phyloP scores from a whole-genome alignment of 805 yeast species.

The Metschnikowia picachoensis region DNA sequence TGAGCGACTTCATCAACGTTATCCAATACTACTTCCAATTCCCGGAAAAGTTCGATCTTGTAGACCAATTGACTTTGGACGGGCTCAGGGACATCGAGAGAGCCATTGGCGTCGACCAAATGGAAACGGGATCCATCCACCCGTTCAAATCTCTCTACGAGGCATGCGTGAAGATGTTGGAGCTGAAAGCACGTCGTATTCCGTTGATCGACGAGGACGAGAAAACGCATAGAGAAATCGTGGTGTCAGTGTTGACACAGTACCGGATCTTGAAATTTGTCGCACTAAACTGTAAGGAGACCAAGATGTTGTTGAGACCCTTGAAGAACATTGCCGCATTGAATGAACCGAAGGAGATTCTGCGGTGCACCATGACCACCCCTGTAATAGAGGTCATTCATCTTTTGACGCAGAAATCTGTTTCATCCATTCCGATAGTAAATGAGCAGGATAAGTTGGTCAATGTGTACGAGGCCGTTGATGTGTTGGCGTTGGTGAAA shows the following conservation, averaged over 20 bases:
- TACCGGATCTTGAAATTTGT: conserved; percentile 94
- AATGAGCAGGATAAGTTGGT: conserved; percentile 66
- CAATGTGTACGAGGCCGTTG: conserved; percentile 95
- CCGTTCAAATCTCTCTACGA: conserved; percentile 88
- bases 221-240: conserved; percentile 87
- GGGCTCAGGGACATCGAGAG: conserved; percentile 84
- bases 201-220: conserved; percentile 94
- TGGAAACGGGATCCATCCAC: conserved; percentile 83
- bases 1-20: conserved; percentile 90
- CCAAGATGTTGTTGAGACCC: conserved; percentile 75
- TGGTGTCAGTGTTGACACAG: conserved; percentile 92
- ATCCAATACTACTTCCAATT: conserved; percentile 88
- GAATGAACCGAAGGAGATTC: conserved; percentile 48
- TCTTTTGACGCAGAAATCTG: conserved; percentile 69
- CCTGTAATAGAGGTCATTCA: conserved; percentile 94
- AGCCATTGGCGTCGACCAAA: conserved; percentile 79
- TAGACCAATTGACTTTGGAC: conserved; percentile 79
- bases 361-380: conserved; percentile 82
- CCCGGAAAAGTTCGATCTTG: conserved; percentile 84
- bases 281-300: conserved; percentile 92
- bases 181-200: conserved; percentile 84
- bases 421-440: conserved; percentile 89
- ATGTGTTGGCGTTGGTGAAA: conserved; percentile 85
- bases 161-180: conserved; percentile 89
- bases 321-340: conserved; percentile 67